These are phyloP conservation scores for Mucor plumbeus DNA, from an alignment of 371 early-diverging fungal genomes.

Conservation along the genomic window DNA sequence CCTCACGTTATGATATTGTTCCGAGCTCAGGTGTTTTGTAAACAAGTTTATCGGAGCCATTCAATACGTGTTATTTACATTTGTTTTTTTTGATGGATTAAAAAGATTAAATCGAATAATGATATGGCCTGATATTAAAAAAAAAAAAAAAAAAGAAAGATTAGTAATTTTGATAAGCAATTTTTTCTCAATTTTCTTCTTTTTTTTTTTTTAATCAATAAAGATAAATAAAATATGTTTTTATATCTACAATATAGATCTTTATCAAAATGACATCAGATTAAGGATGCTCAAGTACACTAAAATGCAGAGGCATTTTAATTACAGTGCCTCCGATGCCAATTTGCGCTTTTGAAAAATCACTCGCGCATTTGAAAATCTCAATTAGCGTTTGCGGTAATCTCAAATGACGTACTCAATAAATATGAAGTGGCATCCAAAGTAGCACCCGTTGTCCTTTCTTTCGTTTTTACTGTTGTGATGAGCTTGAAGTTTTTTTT, in stretches of 20 bases:
- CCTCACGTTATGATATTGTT: not conserved
- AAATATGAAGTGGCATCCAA: too few relatives aligned
- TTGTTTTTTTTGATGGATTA: not conserved
- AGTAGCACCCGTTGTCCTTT: too few relatives aligned
- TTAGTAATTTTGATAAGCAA: not conserved
- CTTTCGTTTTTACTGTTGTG: too few relatives aligned
- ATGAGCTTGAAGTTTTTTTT: too few relatives aligned
- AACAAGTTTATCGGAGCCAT: not conserved
- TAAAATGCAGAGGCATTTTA: slow-evolving; percentile 12
- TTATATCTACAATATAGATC: not conserved
- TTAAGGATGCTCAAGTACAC: not conserved
- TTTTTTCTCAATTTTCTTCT: not conserved
- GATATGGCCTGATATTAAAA: slow-evolving; percentile 1
- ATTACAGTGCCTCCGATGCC: not conserved
- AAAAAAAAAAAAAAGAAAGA: not conserved
- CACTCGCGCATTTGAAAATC: too few relatives aligned
- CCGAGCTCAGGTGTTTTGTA: too few relatives aligned
- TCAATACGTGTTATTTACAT: not conserved
- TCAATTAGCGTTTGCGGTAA: too few relatives aligned
- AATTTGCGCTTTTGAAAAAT: too few relatives aligned
- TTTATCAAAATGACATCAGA: slow-evolving; percentile 13
- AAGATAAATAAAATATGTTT: not conserved
- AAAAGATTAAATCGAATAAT: not conserved
- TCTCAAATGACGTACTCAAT: too few relatives aligned
- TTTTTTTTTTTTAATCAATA: not conserved